phyloP scores from a whole-genome alignment of 305 asterid species.

The Fraxinus sp. region DNA sequence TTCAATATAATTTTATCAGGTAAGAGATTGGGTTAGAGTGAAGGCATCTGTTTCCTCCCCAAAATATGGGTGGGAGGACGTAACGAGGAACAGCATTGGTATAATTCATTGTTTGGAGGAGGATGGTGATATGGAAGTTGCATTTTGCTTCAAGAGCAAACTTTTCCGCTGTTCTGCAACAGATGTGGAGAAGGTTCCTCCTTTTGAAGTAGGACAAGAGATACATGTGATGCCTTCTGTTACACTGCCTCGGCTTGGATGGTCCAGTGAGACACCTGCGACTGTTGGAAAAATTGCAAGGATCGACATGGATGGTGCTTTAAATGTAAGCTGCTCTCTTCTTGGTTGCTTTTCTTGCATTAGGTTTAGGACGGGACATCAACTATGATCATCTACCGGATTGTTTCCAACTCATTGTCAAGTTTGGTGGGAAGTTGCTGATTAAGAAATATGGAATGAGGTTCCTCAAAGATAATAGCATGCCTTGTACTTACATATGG shows the following conservation, averaged over 20 bases:
- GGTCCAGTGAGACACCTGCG: slow-evolving; percentile 92
- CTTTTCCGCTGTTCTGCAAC: slow-evolving; percentile 85
- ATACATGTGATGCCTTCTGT: slow-evolving; percentile 72
- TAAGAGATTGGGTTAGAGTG: slow-evolving; percentile 87
- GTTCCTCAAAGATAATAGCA: background rate
- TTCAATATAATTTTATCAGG: slow-evolving; percentile 45
- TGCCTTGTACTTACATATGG: background rate
- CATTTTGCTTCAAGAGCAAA: slow-evolving; percentile 92
- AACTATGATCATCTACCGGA: background rate
- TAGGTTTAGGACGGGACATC: slow-evolving; percentile 12
- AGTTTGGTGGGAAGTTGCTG: background rate
- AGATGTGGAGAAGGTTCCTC: slow-evolving; percentile 82
- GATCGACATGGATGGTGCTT: slow-evolving; percentile 93
- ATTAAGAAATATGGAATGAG: background rate
- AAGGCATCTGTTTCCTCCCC: slow-evolving; percentile 94
- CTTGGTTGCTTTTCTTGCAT: slow-evolving; percentile 20
- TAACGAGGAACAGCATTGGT: slow-evolving; percentile 78
- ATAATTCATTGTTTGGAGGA: slow-evolving; percentile 92
- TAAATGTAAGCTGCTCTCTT: slow-evolving; percentile 63
- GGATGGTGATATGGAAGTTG: slow-evolving; percentile 92
- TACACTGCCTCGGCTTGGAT: slow-evolving; percentile 90
- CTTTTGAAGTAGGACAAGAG: slow-evolving; percentile 86
- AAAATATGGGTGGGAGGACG: slow-evolving; percentile 96
- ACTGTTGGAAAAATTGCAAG: slow-evolving; percentile 77
- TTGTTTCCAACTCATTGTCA: background rate